Evolutionary conservation across 805 yeast genomes (phyloP).

Genomic region (Sugiyamaella mastotermitis): DNA sequence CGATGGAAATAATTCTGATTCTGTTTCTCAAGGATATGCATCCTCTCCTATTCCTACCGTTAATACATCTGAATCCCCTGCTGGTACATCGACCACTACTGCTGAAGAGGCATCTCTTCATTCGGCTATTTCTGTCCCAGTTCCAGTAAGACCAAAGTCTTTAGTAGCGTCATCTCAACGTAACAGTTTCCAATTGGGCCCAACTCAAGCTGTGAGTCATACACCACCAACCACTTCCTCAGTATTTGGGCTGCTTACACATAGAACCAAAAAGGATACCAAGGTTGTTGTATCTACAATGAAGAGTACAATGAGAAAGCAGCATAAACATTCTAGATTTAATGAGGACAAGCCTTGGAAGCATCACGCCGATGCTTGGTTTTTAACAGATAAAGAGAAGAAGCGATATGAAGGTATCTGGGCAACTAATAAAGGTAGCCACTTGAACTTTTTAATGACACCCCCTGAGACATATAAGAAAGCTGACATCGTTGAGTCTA

Average conservation of each 20-base stretch:
- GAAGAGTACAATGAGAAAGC: slow-evolving; percentile 30
- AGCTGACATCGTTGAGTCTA: slow-evolving; percentile 17
- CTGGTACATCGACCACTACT: too few relatives aligned
- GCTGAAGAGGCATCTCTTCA: background rate
- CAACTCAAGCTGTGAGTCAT: slow-evolving; percentile 1
- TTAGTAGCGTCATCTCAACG: too few relatives aligned
- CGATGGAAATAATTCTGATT: background rate
- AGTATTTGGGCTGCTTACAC: background rate
- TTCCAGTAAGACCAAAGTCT: background rate
- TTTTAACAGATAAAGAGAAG: slow-evolving; percentile 50
- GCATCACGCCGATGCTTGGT: slow-evolving; percentile 56
- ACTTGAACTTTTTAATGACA: slow-evolving; percentile 14
- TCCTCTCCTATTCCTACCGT: background rate
- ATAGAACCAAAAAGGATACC: background rate
- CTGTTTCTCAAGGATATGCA: background rate
- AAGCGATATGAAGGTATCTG: slow-evolving; percentile 91
- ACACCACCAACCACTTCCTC: background rate
- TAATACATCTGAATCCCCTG: background rate
- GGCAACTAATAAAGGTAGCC: slow-evolving; percentile 75
- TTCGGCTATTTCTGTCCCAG: background rate
- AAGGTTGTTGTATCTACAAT: background rate
- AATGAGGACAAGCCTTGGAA: slow-evolving; percentile 95
- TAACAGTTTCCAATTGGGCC: background rate
- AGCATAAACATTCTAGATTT: slow-evolving; percentile 43
- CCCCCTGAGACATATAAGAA: slow-evolving; percentile 20